These are phyloP conservation scores for Pseudomassariella vexata DNA, from an alignment of 2,329 filamentous ascomycete species.

Conservation along the genomic window DNA sequence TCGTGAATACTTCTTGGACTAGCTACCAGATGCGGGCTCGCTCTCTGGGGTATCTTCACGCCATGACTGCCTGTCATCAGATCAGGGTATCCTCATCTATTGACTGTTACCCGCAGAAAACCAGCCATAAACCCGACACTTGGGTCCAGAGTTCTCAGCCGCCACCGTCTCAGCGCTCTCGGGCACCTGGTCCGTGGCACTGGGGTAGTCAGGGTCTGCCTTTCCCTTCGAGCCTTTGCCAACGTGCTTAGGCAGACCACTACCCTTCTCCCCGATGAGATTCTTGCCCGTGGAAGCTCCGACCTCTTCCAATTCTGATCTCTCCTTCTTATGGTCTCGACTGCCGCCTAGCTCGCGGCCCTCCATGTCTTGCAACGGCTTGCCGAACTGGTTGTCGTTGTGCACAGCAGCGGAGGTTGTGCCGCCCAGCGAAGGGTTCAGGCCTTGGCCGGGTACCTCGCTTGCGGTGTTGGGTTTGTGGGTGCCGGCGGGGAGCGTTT, in stretches of 20 bases:
- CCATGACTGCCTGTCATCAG: too few species aligned
- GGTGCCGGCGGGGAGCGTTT: not conserved
- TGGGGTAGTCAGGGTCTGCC: not conserved
- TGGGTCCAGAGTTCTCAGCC: too few species aligned
- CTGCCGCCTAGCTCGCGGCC: not conserved
- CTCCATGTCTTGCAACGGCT: not conserved
- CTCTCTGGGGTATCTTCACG: too few species aligned
- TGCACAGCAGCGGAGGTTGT: not conserved
- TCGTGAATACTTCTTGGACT: too few species aligned
- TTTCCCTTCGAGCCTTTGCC: not conserved
- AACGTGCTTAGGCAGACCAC: not conserved
- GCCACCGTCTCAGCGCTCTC: conserved; percentile 1
- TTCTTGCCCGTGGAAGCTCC: not conserved
- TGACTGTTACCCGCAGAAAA: too few species aligned
- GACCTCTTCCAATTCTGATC: not conserved
- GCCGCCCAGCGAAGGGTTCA: not conserved
- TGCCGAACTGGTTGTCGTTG: not conserved
- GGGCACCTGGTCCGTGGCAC: not conserved
- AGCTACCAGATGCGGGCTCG: too few species aligned
- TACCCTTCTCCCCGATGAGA: not conserved
- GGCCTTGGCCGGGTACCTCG: not conserved
- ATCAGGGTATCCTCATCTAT: too few species aligned
- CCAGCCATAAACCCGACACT: too few species aligned
- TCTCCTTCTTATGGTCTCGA: not conserved
- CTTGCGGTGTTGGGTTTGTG: not conserved